phyloP scores from a whole-genome alignment of 2,329 filamentous ascomycete genomes.

The Aspergillus terreus region DNA sequence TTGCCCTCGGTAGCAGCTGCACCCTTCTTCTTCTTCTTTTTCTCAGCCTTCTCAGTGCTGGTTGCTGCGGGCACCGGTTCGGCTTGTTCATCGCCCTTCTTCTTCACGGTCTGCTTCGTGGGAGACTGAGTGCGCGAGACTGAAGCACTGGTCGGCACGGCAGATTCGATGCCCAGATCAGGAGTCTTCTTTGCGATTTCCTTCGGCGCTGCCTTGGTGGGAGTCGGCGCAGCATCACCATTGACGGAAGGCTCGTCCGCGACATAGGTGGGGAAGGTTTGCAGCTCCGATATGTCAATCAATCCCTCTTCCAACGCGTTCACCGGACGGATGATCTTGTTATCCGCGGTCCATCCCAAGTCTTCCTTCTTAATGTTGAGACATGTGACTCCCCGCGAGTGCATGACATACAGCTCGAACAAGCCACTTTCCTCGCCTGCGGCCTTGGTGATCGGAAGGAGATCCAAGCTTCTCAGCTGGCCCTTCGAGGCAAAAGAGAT shows the following conservation, averaged over 20 bases:
- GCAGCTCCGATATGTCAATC: constrained; percentile 70
- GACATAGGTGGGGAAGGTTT: constrained; percentile 42
- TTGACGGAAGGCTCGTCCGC: constrained; percentile 44
- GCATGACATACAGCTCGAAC: constrained; percentile 96
- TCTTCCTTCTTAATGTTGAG: constrained; percentile 82
- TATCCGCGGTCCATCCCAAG: constrained; percentile 86
- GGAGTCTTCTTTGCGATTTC: constrained; percentile 41
- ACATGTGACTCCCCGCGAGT: constrained; percentile 94
- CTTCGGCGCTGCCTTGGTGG: constrained; percentile 36
- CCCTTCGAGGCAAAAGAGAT: constrained; percentile 88
- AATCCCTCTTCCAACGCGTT: constrained; percentile 71
- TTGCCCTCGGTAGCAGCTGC: constrained; percentile 33
- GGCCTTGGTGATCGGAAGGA: constrained; percentile 64
- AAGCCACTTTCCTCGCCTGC: constrained; percentile 63
- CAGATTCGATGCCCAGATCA: constrained; percentile 23
- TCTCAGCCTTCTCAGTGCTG: constrained; percentile 59
- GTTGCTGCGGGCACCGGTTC: constrained; percentile 21
- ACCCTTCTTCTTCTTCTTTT: constrained; percentile 65
- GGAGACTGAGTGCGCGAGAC: constrained; percentile 32
- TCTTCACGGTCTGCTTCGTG: constrained; percentile 38
- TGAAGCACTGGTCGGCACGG: constrained; percentile 15
- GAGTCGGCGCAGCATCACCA: constrained; percentile 36
- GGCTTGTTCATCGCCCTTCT: constrained; percentile 37
- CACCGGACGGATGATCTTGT: constrained; percentile 76
- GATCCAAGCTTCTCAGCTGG: constrained; percentile 81